Conservation (phyloP, 2,329 filamentous ascomycete species). For the Pyricularia pennisetigena region DNA sequence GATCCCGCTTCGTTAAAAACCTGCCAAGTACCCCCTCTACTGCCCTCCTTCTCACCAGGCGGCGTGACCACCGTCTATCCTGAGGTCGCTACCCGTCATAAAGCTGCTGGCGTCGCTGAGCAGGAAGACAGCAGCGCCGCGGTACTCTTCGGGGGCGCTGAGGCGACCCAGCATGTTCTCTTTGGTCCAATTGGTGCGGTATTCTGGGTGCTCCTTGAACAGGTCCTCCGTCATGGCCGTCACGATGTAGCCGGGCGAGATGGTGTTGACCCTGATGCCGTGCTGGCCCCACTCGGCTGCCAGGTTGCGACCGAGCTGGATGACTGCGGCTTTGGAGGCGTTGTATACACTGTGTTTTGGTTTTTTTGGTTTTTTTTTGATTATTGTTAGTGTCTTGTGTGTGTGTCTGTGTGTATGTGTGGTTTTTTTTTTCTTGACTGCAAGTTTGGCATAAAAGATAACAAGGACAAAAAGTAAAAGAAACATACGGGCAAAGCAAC, state of each 20-base stretch:
- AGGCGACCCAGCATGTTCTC: constrained; percentile 77
- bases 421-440: neutral
- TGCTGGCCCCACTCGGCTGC: constrained; percentile 64
- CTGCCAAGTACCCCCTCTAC: neutral
- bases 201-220: constrained; percentile 66
- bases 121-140: constrained; percentile 59
- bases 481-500: constrained; percentile 46
- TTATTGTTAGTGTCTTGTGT: neutral
- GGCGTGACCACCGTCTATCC: constrained; percentile 62
- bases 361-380: no score
- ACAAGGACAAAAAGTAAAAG: neutral
- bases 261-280: constrained; percentile 70
- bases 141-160: constrained; percentile 59
- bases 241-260: constrained; percentile 71
- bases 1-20: neutral
- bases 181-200: constrained; percentile 58
- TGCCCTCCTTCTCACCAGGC: constrained; percentile 35
- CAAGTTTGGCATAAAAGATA: neutral
- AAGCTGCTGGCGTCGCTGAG: constrained; percentile 58
- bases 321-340: constrained; percentile 63
- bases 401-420: no score
- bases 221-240: constrained; percentile 77
- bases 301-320: constrained; percentile 62
- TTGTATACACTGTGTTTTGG: constrained; percentile 52
- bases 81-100: constrained; percentile 60